Evolutionary conservation across 257 asterid species (phyloP).

Genomic region (Eustoma russellianum): DNA sequence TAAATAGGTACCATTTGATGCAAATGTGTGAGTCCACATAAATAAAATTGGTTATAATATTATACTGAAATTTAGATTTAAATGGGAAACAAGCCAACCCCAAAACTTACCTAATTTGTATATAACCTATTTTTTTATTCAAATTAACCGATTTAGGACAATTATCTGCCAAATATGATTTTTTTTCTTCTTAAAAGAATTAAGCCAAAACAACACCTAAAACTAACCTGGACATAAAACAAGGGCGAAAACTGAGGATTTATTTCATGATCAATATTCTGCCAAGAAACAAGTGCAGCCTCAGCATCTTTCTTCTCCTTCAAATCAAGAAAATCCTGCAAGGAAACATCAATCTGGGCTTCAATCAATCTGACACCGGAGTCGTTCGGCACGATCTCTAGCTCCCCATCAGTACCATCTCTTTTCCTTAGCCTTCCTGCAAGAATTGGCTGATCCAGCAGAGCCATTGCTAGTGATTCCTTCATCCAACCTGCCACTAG

Average conservation of each 20-base stretch:
- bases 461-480: constrained; percentile 49
- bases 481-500: constrained; percentile 42
- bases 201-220: too few species aligned
- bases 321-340: constrained; percentile 36
- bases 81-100: too few species aligned
- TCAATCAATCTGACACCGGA: constrained; percentile 55
- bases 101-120: too few species aligned
- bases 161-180: too few species aligned
- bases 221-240: constrained; percentile 59
- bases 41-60: too few species aligned
- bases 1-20: too few species aligned
- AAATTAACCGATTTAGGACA: too few species aligned
- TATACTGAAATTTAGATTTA: too few species aligned
- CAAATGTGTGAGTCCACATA: too few species aligned
- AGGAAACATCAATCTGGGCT: constrained; percentile 18
- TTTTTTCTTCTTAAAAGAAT: too few species aligned
- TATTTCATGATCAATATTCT: constrained; percentile 30
- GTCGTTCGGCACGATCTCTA: constrained; percentile 48
- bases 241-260: constrained; percentile 54
- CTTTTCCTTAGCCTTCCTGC: constrained; percentile 53
- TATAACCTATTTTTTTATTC: too few species aligned
- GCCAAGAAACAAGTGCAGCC: constrained; percentile 52
- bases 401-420: constrained; percentile 6
- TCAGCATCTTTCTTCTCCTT: constrained; percentile 21
- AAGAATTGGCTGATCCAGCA: constrained; percentile 41